phyloP scores from a whole-genome alignment of 306 rosid species.

The Gillenia trifoliata region DNA sequence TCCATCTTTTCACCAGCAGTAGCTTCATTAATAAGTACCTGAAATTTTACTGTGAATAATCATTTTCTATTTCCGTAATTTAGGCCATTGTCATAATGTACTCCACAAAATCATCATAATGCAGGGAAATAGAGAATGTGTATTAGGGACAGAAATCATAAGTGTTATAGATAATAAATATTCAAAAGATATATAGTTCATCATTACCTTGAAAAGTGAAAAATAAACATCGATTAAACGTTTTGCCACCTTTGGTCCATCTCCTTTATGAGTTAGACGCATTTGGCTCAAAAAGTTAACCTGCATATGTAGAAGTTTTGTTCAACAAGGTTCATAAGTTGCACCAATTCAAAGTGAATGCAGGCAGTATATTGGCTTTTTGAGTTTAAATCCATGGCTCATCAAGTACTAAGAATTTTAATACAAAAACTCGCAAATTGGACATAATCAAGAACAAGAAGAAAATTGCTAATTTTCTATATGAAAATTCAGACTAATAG shows the following conservation, averaged over 20 bases:
- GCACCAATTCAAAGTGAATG: slow-evolving; percentile 12
- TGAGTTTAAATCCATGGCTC: not conserved
- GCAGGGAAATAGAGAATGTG: not conserved
- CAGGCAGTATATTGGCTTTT: not conserved
- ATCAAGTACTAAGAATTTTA: not conserved
- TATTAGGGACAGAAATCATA: not conserved
- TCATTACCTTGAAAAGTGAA: slow-evolving; percentile 86
- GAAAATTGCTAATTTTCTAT: not conserved
- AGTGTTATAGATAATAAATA: not conserved
- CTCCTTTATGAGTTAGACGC: slow-evolving; percentile 68
- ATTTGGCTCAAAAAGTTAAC: slow-evolving; percentile 92
- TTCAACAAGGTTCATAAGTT: slow-evolving; percentile 7
- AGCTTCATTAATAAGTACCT: slow-evolving; percentile 74
- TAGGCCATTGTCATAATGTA: not conserved
- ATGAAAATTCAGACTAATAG: not conserved
- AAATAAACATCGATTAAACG: slow-evolving; percentile 83
- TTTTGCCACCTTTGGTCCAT: slow-evolving; percentile 95
- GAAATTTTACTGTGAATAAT: not conserved
- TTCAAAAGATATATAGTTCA: slow-evolving; percentile 5
- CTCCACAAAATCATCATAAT: not conserved
- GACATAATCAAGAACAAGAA: not conserved
- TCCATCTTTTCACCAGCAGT: slow-evolving; percentile 39
- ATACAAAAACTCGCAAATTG: not conserved
- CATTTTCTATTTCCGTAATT: not conserved
- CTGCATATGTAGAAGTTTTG: slow-evolving; percentile 35